phyloP scores from a whole-genome alignment of 306 rosid genomes.

The Aeschynomene evenia region DNA sequence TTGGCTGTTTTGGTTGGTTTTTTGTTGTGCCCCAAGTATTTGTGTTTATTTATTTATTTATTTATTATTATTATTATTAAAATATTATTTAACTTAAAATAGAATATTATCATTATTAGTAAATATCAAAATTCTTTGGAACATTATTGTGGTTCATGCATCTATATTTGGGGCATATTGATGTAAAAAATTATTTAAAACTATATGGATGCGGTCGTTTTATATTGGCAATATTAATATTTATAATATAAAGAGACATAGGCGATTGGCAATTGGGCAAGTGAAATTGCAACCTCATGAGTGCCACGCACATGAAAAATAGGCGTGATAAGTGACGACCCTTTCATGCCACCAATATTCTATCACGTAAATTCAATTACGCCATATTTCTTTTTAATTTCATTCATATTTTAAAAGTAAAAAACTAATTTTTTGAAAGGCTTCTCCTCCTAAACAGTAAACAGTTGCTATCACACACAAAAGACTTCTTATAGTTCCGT shows the following conservation, averaged over 20 bases:
- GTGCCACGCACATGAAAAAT: not conserved
- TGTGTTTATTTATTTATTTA: too few species aligned
- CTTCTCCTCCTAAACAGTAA: not conserved
- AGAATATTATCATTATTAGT: not conserved
- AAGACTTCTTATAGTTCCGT: not conserved
- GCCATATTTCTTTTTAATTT: not conserved
- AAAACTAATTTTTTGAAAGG: not conserved
- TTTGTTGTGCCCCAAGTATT: too few species aligned
- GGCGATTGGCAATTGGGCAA: not conserved
- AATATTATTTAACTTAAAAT: not conserved
- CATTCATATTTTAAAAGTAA: not conserved
- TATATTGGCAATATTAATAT: not conserved
- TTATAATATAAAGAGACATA: not conserved
- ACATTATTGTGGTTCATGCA: too few species aligned
- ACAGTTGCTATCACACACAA: conserved; percentile 12
- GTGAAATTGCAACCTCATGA: not conserved
- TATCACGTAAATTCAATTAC: not conserved
- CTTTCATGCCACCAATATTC: not conserved
- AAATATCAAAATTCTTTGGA: not conserved
- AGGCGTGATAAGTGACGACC: conserved; percentile 25
- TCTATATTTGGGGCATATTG: conserved; percentile 7
- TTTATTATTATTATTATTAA: too few species aligned
- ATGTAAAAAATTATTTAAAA: too few species aligned
- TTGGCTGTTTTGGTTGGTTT: too few species aligned
- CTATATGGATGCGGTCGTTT: not conserved